These are phyloP conservation scores for Penicillium sp. DNA, from an alignment of 2,329 filamentous ascomycete species.

Conservation along the genomic window DNA sequence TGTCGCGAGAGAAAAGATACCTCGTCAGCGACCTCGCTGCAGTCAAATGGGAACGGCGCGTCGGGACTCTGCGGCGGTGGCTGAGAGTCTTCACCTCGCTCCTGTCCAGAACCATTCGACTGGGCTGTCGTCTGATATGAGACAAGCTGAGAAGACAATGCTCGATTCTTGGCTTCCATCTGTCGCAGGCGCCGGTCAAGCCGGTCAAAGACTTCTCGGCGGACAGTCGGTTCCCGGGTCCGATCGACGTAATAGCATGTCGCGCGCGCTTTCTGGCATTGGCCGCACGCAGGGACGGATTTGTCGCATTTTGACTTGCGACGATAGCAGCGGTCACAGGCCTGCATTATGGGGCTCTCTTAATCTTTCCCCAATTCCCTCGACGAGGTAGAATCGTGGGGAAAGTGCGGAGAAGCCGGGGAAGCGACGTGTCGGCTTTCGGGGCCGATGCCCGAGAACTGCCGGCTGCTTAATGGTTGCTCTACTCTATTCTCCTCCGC, in stretches of 20 bases:
- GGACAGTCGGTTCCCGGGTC: constrained; percentile 18
- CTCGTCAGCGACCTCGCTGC: constrained; percentile 42
- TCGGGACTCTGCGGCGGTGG: not conserved
- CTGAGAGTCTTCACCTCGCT: not conserved
- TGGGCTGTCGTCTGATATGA: not conserved
- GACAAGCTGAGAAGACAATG: not conserved
- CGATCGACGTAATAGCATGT: constrained; percentile 3
- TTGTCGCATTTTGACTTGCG: constrained; percentile 12
- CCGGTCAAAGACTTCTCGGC: constrained; percentile 9
- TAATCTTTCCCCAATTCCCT: not conserved
- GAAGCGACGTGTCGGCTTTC: not conserved
- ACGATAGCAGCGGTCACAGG: constrained; percentile 6
- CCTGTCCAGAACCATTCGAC: not conserved
- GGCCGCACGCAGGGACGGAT: constrained; percentile 2
- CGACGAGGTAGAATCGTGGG: not conserved
- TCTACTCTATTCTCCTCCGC: too few relatives aligned
- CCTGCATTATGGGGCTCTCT: not conserved
- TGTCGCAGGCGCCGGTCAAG: constrained; percentile 7
- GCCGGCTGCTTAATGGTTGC: too few relatives aligned
- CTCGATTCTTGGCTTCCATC: constrained; percentile 3
- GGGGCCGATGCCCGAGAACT: not conserved
- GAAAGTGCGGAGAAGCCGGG: not conserved
- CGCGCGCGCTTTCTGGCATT: constrained; percentile 2
- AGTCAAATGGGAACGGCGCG: not conserved
- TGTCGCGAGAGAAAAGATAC: constrained; percentile 50